Evolutionary conservation across 805 yeast species (phyloP).

Genomic region (Wickerhamiella bombiphila): DNA sequence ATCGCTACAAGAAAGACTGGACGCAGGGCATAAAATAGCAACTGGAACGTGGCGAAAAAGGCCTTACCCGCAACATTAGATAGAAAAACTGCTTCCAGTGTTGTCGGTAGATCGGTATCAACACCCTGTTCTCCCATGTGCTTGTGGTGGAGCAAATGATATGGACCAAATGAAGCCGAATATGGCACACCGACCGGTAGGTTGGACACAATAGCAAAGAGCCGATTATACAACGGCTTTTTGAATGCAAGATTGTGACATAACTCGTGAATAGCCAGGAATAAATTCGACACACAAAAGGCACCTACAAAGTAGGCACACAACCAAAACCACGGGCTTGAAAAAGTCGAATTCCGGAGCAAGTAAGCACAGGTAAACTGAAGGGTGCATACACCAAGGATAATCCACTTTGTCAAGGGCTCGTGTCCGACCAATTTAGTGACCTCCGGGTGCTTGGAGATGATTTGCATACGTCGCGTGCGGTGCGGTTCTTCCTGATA

Average conservation of each 20-base stretch:
- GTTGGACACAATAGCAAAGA: conserved; percentile 64
- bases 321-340: conserved; percentile 39
- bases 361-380: conserved; percentile 54
- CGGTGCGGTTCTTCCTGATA: conserved; percentile 70
- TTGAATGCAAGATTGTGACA: conserved; percentile 75
- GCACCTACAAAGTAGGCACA: conserved; percentile 74
- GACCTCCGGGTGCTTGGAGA: conserved; percentile 66
- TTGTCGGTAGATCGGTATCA: conserved; percentile 83
- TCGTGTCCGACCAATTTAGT: conserved; percentile 72
- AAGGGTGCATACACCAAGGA: conserved; percentile 45
- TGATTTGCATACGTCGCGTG: conserved; percentile 52
- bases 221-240: conserved; percentile 59
- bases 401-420: conserved; percentile 69
- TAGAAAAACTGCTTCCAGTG: conserved; percentile 55
- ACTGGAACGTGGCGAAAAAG: conserved; percentile 79
- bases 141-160: conserved; percentile 84
- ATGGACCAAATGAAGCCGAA: conserved; percentile 77
- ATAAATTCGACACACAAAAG: conserved; percentile 68
- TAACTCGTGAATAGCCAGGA: conserved; percentile 78
- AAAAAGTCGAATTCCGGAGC: conserved; percentile 40
- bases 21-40: conserved; percentile 75
- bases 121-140: conserved; percentile 69
- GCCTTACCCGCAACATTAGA: conserved; percentile 75
- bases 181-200: conserved; percentile 84
- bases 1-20: conserved; percentile 76